Evolutionary conservation across 345 rosid genomes (phyloP).

Genomic region (Eucalyptus camaldulensis): DNA sequence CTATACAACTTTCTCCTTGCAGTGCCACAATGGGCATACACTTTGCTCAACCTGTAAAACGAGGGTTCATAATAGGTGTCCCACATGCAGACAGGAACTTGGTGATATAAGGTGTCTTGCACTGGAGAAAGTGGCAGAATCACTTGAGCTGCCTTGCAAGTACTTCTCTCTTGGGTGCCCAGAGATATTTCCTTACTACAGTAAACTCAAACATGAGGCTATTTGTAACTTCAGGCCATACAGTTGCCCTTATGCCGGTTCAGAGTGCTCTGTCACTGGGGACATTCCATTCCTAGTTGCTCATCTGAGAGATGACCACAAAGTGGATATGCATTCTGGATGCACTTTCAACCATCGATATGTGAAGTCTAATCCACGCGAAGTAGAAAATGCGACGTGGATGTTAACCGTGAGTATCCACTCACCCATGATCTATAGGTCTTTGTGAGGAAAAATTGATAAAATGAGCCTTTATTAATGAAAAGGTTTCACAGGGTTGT

Average conservation of each 20-base stretch:
- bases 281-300: constrained; percentile 83
- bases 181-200: constrained; percentile 88
- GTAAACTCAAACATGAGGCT: constrained; percentile 87
- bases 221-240: constrained; percentile 86
- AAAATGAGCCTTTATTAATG: background rate
- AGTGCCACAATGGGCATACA: constrained; percentile 98
- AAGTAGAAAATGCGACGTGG: constrained; percentile 98
- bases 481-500: background rate
- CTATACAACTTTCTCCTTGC: constrained; percentile 2
- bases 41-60: constrained; percentile 90
- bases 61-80: constrained; percentile 85
- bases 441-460: background rate
- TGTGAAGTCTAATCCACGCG: constrained; percentile 95
- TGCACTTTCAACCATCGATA: constrained; percentile 96
- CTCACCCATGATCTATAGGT: background rate
- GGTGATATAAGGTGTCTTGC: constrained; percentile 96
- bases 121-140: constrained; percentile 89
- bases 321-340: constrained; percentile 96
- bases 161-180: constrained; percentile 73
- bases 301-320: constrained; percentile 91
- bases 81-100: constrained; percentile 96
- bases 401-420: constrained; percentile 75
- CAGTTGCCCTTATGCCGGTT: constrained; percentile 90
- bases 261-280: constrained; percentile 74
- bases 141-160: constrained; percentile 87